Evolutionary conservation across 169 alveolate genomes (phyloP), one percentile per base, ranked within the genome.

Genomic region (Cryptosporidium tyzzeri): DNA sequence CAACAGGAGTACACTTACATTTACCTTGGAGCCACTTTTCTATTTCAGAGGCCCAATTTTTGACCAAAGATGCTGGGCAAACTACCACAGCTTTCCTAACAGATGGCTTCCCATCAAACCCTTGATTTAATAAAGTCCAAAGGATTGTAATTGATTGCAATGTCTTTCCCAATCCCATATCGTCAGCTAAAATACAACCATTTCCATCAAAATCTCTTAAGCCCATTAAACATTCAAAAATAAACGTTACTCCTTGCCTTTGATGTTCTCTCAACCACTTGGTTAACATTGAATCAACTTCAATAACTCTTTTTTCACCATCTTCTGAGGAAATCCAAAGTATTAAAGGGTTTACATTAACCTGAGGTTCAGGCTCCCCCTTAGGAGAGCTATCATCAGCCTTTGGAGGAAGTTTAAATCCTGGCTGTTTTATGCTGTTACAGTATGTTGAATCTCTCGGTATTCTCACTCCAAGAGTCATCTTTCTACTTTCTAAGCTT

Each of bases 81-180:
- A 96, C 95, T n/a, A 97, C 94, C 12, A 97, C 93, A 31, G 96
- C 97, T 61, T 95, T 94, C 67, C 96, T 80, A 23, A 95, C 97
- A 9, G 98, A 96, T n/a, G 97, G 96, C 31, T 84, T 93, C 41
- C 94, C 95, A 86, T 93, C 92, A 23, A 93, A 75, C 16, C 97
- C 97, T 58, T 95, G 97, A 16, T 94, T 95, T 51, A 96, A 92
- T 35, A 96, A 92, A 21, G 98, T 96, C 96, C 97, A 95, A 75
- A 96, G 92, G 14, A 96, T 93, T 3, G 98, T 93, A 31, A 96
- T 95, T 35, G 97, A 94, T 71, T 96, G 98, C 48, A 96, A 85
- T 2, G 98, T 96, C 80, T 96, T 96, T 5, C 98, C 98, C 26
- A 96, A 92, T n/a, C 97, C 98, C 98, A 96, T 96, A 84, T 96